Base-by-base conservation (phyloP, 768 basidiomycete genomes). In the Leccinum subtestaceum region DNA sequence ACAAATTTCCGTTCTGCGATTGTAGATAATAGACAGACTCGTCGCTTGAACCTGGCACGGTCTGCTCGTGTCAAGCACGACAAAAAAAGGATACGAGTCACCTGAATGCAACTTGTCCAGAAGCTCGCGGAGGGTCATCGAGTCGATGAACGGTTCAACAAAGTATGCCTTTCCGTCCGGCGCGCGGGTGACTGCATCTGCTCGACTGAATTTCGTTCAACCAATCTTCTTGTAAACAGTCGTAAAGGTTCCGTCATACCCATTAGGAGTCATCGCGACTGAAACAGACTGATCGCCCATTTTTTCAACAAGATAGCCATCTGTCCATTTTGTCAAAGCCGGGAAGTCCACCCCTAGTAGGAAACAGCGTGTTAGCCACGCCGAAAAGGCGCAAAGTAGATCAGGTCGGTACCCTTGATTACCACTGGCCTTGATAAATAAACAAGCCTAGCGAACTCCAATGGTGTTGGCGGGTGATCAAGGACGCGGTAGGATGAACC, bases 1-100 rank as follows among this genome's bases (percentile, higher is more conserved):
- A 93, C 25, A 96, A 60, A 70, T 97, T 98, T 9, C 95, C 95
- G 69, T 96, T 93, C 71, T 97, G 94, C 4, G 89, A 91, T 71
- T 97, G 95, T 3, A 97, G 78, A 71, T 96, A 96, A 62, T 78
- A 74, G 15, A 88, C 80, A 46, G 80, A 0, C 50, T 55, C 32
- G 75, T 67, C 56, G 36, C 58, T 59, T 55, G 32, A 47, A 13
- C 23, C 34, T 32, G 36, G 29, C 34, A 50, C 27, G 21, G 21
- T 63, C 47, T 52, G 47, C 52, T 27, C 23, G 31, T 11, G 29
- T 55, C 38, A n/a, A 48, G 9, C 45, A 53, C 12, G 34, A 50
- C 45, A 17, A n/a, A 49, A 29, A 27, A 46, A 19, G 45, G 49
- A 43, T 31, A 27, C 51, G 23, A 43, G 29, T 57, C 59, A 77